Evolutionary conservation across 2,329 filamentous ascomycete genomes (phyloP), one percentile per base, ranked within the genome.

Genomic region (Tolypocladium tundrense): DNA sequence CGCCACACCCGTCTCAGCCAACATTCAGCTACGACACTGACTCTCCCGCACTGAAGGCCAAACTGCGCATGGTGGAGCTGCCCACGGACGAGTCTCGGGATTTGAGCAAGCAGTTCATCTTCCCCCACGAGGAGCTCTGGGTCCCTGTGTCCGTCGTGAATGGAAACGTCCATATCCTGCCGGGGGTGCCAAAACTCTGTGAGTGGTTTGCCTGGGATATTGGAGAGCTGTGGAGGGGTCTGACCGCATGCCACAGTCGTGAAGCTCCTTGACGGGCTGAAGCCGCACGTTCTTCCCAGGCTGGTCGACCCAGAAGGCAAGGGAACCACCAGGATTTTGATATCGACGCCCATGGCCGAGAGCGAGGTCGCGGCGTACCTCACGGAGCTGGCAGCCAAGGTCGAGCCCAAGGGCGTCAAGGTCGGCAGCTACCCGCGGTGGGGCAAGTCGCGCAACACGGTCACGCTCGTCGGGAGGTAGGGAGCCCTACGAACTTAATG

Each of bases 371-470:
- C 94, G 14, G 83, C 79, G 21, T 97, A 90, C 69, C 77, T 99
- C 67, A 93, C 91, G 1, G 82, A 90, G 63, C 76, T 97, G 61
- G 90, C 92, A 5, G 81, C 77, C 35, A 84, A 84, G 70, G 88
- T 92, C 27, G 87, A 85, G 69, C 76, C 84, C 1, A 85, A 82
- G 67, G 91, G 91, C 3, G 82, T 97, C 67, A 97, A 97, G 75
- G 91, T 97, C 19, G 94, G 94, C 53, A 96, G 90, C 72, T 97
- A 99, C 73, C 94, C 94, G 41, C 80, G 91, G 57, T 97, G 92
- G 91, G 90, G 88, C 6, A 93, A 90, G 79, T 84, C 85, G 67
- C 80, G 80, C 62, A 97, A 97, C 72, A 94, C 91, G 0, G 91
- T 97, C 53, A 97, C 93, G 13, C 77, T 99, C 56, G 92, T 97